Base-by-base conservation (phyloP, 108 stramenopile species). In the Seminavis robusta region DNA sequence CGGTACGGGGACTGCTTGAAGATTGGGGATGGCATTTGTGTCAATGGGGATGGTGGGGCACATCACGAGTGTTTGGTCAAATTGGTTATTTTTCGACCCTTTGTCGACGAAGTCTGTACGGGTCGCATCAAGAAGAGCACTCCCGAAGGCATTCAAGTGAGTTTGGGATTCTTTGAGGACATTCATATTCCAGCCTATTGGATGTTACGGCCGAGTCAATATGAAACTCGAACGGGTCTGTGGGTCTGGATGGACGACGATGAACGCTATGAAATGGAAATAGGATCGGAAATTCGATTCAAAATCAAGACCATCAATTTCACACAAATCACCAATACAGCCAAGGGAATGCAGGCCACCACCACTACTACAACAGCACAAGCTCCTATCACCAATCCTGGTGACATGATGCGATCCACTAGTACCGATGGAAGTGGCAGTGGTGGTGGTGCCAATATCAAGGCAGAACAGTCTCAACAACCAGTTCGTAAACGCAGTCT, bases 91-190 rank as follows among this genome's bases (percentile, higher is more conserved):
- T 94, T 96, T 59, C 79, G 84, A 37, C 95, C 95, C 10, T 91
- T 92, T 62, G 78, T 92, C 9, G 93, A 92, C 32, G 93, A 96
- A 75, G 90, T 96, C 9, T 59, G 81, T 36, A 45, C 77, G 3
- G 93, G 93, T 23, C 74, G 47, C 11, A 83, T 96, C 28, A 52
- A 47, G 7, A 76, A 79, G 33, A 71, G 71, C 30, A 80, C 72
- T 11, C 64, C 74, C 15, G 86, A 93, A 45, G 95, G 92, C 4
- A 51, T 96, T 33, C 59, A 64, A 38, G 87, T 93, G 11, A 75
- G 73, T 34, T 51, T 94, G 30, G 93, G 84, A 10, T 94, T 96
- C 63, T 96, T 93, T 65, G 83, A 83, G 51, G 81, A 93, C 56
- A 78, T 92, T 49, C 80, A 77, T 52, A 88, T 94, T 39, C 90